Percentiles rank a stretch among this genome's conserved stretches.
phyloP scores from a whole-genome alignment of 148 eudicot species.

The Rhododendron vialii region DNA sequence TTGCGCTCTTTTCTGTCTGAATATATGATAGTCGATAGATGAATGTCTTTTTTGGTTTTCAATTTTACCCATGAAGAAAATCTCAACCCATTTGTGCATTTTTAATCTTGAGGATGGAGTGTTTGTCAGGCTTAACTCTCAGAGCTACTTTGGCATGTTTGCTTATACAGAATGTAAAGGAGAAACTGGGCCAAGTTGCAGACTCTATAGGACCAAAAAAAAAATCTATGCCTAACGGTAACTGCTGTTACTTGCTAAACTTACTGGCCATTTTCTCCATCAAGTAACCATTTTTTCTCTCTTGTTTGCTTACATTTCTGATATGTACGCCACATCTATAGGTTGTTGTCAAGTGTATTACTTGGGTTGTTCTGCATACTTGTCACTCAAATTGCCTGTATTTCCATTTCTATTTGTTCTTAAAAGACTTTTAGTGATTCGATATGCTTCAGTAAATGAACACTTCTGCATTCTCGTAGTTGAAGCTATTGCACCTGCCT shows the following conservation, averaged over 20 bases:
- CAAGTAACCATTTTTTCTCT: not conserved
- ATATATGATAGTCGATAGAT: not conserved
- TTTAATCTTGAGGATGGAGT: not conserved
- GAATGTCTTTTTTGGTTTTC: not conserved
- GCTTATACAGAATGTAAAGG: constrained; percentile 58
- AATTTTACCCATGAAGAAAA: not conserved
- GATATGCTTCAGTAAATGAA: not conserved
- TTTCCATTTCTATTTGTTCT: not conserved
- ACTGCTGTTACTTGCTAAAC: not conserved
- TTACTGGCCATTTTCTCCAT: not conserved
- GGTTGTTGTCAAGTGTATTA: not conserved
- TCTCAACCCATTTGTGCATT: not conserved
- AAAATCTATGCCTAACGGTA: constrained; percentile 38
- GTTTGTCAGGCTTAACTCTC: not conserved
- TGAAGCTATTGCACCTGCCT: not conserved
- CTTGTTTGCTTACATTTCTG: not conserved
- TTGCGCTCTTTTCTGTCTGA: not conserved
- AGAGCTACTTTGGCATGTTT: constrained; percentile 1
- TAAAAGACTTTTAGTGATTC: not conserved
- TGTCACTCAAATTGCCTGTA: not conserved
- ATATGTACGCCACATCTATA: not conserved
- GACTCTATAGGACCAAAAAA: constrained; percentile 44
- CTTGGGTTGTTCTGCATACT: not conserved
- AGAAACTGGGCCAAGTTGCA: constrained; percentile 67
- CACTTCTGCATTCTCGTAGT: not conserved